phyloP scores from a whole-genome alignment of 2,329 filamentous ascomycete species.

The Dendryphion nanum region DNA sequence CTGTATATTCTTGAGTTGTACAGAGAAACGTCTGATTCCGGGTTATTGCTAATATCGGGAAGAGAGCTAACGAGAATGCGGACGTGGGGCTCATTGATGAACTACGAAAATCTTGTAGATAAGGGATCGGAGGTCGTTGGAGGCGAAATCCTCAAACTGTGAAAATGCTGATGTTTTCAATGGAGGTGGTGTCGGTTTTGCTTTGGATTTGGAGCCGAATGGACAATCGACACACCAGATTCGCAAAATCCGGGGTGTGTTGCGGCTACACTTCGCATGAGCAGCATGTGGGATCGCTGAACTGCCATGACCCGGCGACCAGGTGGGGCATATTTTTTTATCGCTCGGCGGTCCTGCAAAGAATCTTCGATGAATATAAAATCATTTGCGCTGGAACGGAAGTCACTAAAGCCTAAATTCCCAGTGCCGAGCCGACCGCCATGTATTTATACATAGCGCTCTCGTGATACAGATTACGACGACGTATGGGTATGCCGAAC shows the following conservation, averaged over 20 bases:
- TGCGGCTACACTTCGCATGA: neutral
- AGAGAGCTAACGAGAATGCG: slow-evolving; percentile 1
- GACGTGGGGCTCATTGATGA: slow-evolving; percentile 16
- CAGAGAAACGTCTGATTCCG: slow-evolving; percentile 1
- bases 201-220: no score
- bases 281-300: slow-evolving; percentile 3
- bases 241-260: no score
- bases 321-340: slow-evolving; percentile 15
- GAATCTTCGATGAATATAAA: slow-evolving; percentile 10
- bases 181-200: no score
- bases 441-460: no score
- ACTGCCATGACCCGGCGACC: slow-evolving; percentile 5
- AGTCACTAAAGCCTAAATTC: slow-evolving; percentile 13
- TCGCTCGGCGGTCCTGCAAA: slow-evolving; percentile 4
- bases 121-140: no score
- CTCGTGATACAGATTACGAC: no score
- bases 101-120: no score
- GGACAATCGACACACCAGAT: no score
- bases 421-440: slow-evolving; percentile 9
- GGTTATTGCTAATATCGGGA: slow-evolving; percentile 10
- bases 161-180: no score
- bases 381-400: slow-evolving; percentile 11
- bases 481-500: no score
- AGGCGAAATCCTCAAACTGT: no score
- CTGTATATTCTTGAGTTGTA: slow-evolving; percentile 2